Evolutionary conservation across 805 yeast genomes (phyloP).

Genomic region (Lipomyces oligophaga): DNA sequence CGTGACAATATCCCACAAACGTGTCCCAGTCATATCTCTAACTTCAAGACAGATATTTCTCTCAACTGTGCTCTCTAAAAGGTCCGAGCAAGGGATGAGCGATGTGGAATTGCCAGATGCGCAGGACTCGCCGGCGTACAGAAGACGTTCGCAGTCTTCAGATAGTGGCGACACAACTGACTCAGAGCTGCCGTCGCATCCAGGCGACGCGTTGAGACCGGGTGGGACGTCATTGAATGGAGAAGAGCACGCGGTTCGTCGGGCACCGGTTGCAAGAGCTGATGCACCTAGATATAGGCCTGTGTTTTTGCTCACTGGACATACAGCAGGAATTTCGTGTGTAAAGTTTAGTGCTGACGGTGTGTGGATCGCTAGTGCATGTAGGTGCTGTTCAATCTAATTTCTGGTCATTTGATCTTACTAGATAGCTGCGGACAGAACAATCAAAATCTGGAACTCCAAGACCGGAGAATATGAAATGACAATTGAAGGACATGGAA

Average conservation of each 20-base stretch:
- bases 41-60: too few species aligned
- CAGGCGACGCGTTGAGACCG: constrained; percentile 8
- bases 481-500: constrained; percentile 53
- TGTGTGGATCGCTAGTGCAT: constrained; percentile 25
- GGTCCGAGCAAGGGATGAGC: too few species aligned
- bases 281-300: constrained; percentile 9
- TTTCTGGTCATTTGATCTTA: neutral
- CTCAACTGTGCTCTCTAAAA: too few species aligned
- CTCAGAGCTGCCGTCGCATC: constrained; percentile 19
- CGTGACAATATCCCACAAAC: too few species aligned
- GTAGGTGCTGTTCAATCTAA: constrained; percentile 5
- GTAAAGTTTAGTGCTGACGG: constrained; percentile 23
- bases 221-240: too few species aligned
- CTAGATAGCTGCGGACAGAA: constrained; percentile 42
- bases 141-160: neutral
- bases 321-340: constrained; percentile 18
- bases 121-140: neutral
- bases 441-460: constrained; percentile 56
- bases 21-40: too few species aligned
- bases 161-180: constrained; percentile 21
- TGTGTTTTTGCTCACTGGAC: constrained; percentile 14
- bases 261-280: neutral
- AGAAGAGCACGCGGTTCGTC: neutral
- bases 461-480: constrained; percentile 40
- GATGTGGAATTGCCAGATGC: neutral